phyloP scores from a whole-genome alignment of 805 yeast species.

The Candida chauliodis region DNA sequence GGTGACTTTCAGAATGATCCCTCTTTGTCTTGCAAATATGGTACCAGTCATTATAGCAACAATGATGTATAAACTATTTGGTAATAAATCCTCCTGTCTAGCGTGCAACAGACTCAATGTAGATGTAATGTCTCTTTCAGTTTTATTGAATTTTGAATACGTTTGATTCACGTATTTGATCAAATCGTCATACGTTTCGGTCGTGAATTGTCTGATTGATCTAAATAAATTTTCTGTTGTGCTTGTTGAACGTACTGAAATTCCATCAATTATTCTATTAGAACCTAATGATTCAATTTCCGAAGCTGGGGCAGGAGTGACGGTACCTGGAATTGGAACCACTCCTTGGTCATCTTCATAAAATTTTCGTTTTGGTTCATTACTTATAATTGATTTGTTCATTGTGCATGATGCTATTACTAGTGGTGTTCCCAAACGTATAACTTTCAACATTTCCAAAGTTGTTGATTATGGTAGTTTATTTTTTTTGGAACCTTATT shows the following conservation, averaged over 20 bases:
- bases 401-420: conserved; percentile 1
- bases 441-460: conserved; percentile 6
- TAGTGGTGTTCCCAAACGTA: conserved; percentile 6
- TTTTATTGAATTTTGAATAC: conserved; percentile 48
- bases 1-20: conserved; percentile 48
- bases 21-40: conserved; percentile 66
- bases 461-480: too few relatives aligned
- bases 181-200: conserved; percentile 23
- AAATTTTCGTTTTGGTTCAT: conserved; percentile 33
- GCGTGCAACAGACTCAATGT: conserved; percentile 64
- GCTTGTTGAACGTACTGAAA: conserved; percentile 50
- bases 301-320: conserved; percentile 38
- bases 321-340: conserved; percentile 50
- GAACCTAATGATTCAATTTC: conserved; percentile 45
- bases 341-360: conserved; percentile 48
- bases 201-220: conserved; percentile 43
- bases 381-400: background rate
- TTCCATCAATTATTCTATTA: conserved; percentile 50
- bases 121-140: conserved; percentile 60
- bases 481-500: too few relatives aligned
- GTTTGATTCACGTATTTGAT: conserved; percentile 41
- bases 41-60: conserved; percentile 72
- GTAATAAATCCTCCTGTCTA: conserved; percentile 64
- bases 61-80: conserved; percentile 64
- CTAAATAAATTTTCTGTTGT: conserved; percentile 48